A percentile compares a stretch with the other conserved stretches of the same genome.
These are phyloP conservation scores for Moricandia arvensis DNA, from an alignment of 345 rosid species.

Conservation along the genomic window DNA sequence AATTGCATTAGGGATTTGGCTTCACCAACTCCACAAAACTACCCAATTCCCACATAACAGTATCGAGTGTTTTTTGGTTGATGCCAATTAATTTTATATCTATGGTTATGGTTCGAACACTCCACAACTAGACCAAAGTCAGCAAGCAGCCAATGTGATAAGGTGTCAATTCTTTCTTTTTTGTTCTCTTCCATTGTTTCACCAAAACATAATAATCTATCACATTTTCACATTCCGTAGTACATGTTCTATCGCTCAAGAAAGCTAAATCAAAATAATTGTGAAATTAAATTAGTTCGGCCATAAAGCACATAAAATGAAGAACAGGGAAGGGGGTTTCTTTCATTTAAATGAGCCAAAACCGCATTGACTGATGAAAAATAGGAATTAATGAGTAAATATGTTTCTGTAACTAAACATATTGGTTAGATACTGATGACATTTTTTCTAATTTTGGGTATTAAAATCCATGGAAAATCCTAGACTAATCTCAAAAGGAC, in stretches of 20 bases:
- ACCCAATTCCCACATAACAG: not conserved
- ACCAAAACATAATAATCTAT: not conserved
- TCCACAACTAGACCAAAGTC: not conserved
- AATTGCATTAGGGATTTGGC: not conserved
- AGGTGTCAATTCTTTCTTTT: not conserved
- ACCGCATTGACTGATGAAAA: constrained; percentile 10
- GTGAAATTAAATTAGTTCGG: not conserved
- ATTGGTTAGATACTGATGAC: too few species aligned
- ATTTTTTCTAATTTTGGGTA: too few species aligned
- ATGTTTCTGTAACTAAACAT: not conserved
- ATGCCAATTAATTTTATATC: not conserved
- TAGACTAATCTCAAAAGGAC: too few species aligned
- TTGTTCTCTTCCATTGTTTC: not conserved
- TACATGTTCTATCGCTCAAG: not conserved
- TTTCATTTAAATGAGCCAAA: not conserved
- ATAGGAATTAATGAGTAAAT: not conserved
- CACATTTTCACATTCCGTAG: not conserved
- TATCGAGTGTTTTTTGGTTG: not conserved
- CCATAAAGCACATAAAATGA: not conserved
- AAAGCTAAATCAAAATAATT: not conserved
- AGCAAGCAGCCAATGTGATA: not conserved
- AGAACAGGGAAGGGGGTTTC: not conserved
- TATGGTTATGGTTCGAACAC: not conserved
- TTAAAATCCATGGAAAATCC: too few species aligned
- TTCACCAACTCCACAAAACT: constrained; percentile 22